Percentiles rank a stretch among this genome's conserved stretches.
phyloP scores from a whole-genome alignment of 2,329 filamentous ascomycete species.

The Beauveria australis region DNA sequence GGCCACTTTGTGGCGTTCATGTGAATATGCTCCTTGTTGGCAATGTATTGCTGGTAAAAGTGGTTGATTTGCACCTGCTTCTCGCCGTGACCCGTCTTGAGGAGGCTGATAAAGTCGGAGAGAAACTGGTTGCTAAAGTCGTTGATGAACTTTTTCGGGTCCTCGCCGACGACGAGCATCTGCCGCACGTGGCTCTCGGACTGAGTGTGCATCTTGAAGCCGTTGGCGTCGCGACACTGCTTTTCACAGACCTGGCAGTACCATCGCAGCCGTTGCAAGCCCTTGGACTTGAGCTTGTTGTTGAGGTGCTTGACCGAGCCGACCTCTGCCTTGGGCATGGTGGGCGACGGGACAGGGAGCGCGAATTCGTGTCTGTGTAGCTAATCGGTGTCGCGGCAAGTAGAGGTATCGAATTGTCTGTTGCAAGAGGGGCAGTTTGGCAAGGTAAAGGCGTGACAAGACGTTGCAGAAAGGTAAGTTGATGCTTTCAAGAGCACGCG shows the following conservation, averaged over 20 bases:
- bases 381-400: background rate
- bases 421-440: background rate
- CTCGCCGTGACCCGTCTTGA: constrained; percentile 80
- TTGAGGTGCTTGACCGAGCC: constrained; percentile 84
- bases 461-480: background rate
- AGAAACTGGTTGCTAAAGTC: constrained; percentile 77
- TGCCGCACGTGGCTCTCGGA: constrained; percentile 83
- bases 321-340: constrained; percentile 86
- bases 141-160: constrained; percentile 75
- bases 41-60: constrained; percentile 93
- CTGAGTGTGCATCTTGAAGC: constrained; percentile 81
- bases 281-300: constrained; percentile 84
- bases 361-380: background rate
- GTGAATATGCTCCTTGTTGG: constrained; percentile 79
- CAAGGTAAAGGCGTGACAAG: background rate
- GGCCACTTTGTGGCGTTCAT: constrained; percentile 92
- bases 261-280: constrained; percentile 75
- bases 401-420: background rate
- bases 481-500: background rate
- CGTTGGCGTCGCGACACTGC: constrained; percentile 69
- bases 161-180: constrained; percentile 78
- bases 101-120: constrained; percentile 66
- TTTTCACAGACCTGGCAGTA: constrained; percentile 77
- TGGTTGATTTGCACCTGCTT: constrained; percentile 84
- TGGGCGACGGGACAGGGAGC: constrained; percentile 23